Evolutionary conservation across 1,284 basidiomycete species (phyloP).

Genomic region (Ceratorhiza oryzae-sativae): DNA sequence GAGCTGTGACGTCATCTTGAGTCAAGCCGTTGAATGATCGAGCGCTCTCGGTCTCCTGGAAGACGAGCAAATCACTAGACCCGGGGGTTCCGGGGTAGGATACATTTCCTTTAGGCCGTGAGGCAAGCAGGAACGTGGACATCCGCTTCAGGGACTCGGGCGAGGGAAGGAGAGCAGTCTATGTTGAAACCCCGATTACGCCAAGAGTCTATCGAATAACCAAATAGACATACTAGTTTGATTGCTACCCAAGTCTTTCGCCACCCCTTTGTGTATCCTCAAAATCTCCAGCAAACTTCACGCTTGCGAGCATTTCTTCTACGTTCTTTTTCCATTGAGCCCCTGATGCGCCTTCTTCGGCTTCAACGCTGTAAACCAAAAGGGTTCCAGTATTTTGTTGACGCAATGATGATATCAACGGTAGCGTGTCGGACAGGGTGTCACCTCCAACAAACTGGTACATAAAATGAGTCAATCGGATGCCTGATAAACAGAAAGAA

Average conservation of each 20-base stretch:
- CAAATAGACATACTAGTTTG: constrained; percentile 65
- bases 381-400: constrained; percentile 76
- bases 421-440: constrained; percentile 71
- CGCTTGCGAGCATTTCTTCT: constrained; percentile 72
- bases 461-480: constrained; percentile 15
- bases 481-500: background rate
- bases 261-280: constrained; percentile 59
- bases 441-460: constrained; percentile 85
- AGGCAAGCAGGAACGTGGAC: constrained; percentile 59
- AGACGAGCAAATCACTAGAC: constrained; percentile 59
- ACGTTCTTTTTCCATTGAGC: constrained; percentile 58
- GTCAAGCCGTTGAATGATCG: constrained; percentile 52
- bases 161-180: constrained; percentile 69
- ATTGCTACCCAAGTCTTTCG: constrained; percentile 82
- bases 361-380: constrained; percentile 87
- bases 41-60: constrained; percentile 27
- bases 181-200: background rate
- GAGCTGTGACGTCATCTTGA: constrained; percentile 62
- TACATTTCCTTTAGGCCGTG: constrained; percentile 50
- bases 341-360: constrained; percentile 65
- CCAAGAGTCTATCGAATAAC: constrained; percentile 6
- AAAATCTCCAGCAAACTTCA: constrained; percentile 80
- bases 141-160: constrained; percentile 62
- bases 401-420: constrained; percentile 69
- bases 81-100: constrained; percentile 71